These are phyloP conservation scores for Cucumis variabilis DNA, from an alignment of 331 rosid species.

Conservation along the genomic window DNA sequence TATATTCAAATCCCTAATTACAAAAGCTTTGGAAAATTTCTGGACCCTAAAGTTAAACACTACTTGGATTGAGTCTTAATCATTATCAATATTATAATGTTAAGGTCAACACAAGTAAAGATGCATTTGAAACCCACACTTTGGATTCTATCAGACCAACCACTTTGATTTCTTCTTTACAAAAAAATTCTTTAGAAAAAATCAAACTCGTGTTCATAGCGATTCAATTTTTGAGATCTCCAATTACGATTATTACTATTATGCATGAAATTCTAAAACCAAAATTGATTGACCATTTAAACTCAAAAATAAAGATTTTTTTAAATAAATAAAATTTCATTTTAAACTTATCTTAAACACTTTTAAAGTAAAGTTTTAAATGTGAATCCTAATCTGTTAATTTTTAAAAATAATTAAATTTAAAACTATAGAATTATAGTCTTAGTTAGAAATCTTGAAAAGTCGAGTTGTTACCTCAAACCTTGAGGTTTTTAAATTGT, in stretches of 20 bases:
- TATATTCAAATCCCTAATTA: neutral
- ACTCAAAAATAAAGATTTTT: too few relatives aligned
- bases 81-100: neutral
- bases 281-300: too few relatives aligned
- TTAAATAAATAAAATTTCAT: too few relatives aligned
- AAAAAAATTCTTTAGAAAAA: neutral
- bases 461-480: neutral
- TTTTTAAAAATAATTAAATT: too few relatives aligned
- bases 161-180: neutral
- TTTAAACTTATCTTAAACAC: too few relatives aligned
- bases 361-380: too few relatives aligned
- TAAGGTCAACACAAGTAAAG: neutral
- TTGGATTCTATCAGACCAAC: neutral
- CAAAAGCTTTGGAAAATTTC: neutral
- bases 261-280: too few relatives aligned
- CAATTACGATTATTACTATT: too few relatives aligned
- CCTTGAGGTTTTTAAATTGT: neutral
- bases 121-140: neutral
- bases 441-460: too few relatives aligned
- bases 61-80: slow-evolving; percentile 1
- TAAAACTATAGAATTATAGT: too few relatives aligned
- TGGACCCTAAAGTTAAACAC: neutral
- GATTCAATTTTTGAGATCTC: too few relatives aligned
- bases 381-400: too few relatives aligned
- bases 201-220: neutral